Evolutionary conservation across 768 basidiomycete genomes (phyloP).

Genomic region (Macrolepiota albuminosa): DNA sequence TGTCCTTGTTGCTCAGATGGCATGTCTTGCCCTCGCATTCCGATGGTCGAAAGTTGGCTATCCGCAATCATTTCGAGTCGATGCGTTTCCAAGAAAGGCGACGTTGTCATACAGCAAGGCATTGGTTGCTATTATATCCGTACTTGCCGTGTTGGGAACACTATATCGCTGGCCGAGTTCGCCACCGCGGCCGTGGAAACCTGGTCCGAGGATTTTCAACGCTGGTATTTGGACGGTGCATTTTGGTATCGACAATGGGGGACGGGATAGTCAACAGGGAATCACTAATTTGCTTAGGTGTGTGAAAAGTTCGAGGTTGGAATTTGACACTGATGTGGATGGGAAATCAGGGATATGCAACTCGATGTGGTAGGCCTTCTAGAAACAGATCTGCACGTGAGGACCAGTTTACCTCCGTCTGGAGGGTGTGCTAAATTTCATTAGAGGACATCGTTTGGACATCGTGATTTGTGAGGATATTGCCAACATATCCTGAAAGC

Average conservation of each 20-base stretch:
- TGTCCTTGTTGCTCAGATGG: conserved; percentile 50
- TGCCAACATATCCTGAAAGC: not conserved
- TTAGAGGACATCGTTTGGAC: conserved; percentile 58
- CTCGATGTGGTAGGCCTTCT: conserved; percentile 82
- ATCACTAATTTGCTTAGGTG: conserved; percentile 49
- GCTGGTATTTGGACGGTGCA: conserved; percentile 92
- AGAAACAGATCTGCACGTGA: conserved; percentile 82
- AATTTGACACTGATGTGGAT: not conserved
- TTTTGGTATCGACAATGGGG: conserved; percentile 76
- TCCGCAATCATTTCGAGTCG: not conserved
- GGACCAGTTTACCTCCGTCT: conserved; percentile 19
- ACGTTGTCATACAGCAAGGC: conserved; percentile 24
- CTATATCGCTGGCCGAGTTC: conserved; percentile 47
- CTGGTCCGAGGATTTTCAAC: conserved; percentile 63
- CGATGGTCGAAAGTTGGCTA: conserved; percentile 24
- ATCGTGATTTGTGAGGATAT: conserved; percentile 65
- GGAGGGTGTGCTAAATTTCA: conserved; percentile 1
- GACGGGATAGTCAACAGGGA: conserved; percentile 66
- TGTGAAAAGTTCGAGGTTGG: not conserved
- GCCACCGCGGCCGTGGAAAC: conserved; percentile 53
- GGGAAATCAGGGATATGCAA: conserved; percentile 59
- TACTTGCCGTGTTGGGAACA: conserved; percentile 48
- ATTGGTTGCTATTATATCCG: conserved; percentile 33
- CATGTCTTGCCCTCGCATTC: conserved; percentile 45
- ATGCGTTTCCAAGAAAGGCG: not conserved